Base-by-base conservation (phyloP, 2,329 filamentous ascomycete genomes). In the Colletotrichum acutatum region DNA sequence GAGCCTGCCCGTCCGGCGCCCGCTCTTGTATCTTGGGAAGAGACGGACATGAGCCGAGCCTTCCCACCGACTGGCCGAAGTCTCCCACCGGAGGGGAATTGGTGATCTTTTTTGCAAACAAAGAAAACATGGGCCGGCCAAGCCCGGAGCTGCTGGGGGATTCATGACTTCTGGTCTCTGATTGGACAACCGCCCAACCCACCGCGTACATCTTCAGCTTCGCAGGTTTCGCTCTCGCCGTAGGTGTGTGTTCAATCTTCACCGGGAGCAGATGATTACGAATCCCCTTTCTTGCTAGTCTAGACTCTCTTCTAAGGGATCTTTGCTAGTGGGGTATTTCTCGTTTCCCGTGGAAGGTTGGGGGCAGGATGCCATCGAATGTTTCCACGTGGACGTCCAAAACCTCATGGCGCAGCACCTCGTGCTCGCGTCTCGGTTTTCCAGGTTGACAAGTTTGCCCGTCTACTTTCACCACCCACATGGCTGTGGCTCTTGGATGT, bases 61-160 rank as follows among this genome's bases (percentile, higher is more conserved):
- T 53, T 26, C 28, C 28, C 2, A 30, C 2, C 5, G 11, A 9
- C 24, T 19, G 11, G n/a, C 24, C 24, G 19, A 28, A 22, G 12
- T 46, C 58, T 12, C 34, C 12, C 19, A 30, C 4, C 19, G 19
- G 42, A 7, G 60, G 19, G n/a, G 28, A 22, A 22, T 6, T 34
- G 22, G 56, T 22, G 22, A 57, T 22, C 19, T 9, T n/a, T 19
- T 22, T 26, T 11, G 12, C 5, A 16, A 22, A 56, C 57, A 63
- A 34, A 68, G 28, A 63, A 63, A 30, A 26, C 14, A 9, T 32
- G 54, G 56, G 59, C 66, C 49, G 32, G 66, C 66, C 58, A 68
- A 68, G 66, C 46, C 66, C 58, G 42, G 32, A 59, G n/a, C 26
- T 12, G 19, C 9, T 42, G 49, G 19, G 14, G 62, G 5, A 30